Conservation (phyloP, 2,329 filamentous ascomycete genomes). For the Fusarium agapanthi region DNA sequence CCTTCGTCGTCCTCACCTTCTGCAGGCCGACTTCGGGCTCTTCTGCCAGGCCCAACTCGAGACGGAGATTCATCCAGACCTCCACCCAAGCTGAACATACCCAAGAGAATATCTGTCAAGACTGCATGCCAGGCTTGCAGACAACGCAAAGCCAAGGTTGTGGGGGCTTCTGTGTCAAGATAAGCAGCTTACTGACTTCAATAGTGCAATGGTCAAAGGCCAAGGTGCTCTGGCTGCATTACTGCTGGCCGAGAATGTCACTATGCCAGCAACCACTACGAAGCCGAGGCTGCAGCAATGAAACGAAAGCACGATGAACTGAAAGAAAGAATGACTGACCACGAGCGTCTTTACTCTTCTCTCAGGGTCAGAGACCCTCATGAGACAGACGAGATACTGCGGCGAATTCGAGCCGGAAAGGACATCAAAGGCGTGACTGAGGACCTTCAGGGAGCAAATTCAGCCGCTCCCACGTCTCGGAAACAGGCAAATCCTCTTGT, state of each 20-base stretch:
- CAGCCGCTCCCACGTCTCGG: not conserved
- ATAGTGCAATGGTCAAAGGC: slow-evolving; percentile 24
- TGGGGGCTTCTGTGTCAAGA: not conserved
- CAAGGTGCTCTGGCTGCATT: slow-evolving; percentile 17
- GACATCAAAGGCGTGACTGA: slow-evolving; percentile 8
- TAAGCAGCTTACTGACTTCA: not conserved
- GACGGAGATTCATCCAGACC: not conserved
- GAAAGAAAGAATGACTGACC: not conserved
- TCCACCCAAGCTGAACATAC: slow-evolving; percentile 13
- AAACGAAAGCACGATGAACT: slow-evolving; percentile 24
- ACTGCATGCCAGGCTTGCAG: slow-evolving; percentile 25
- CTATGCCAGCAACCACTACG: slow-evolving; percentile 8
- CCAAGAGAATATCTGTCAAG: slow-evolving; percentile 21
- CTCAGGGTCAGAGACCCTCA: slow-evolving; percentile 4
- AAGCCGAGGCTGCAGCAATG: slow-evolving; percentile 6
- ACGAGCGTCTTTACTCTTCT: slow-evolving; percentile 17
- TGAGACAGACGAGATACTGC: slow-evolving; percentile 21
- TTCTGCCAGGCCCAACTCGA: slow-evolving; percentile 14
- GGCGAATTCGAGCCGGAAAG: slow-evolving; percentile 18
- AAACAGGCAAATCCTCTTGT: not conserved
- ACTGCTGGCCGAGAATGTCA: slow-evolving; percentile 10
- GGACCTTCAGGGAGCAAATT: not conserved
- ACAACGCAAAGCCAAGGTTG: slow-evolving; percentile 27
- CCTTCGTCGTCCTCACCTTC: not conserved
- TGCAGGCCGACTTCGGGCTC: not conserved